Base-by-base conservation (phyloP, 306 rosid genomes). In the Fragaria vesca region DNA sequence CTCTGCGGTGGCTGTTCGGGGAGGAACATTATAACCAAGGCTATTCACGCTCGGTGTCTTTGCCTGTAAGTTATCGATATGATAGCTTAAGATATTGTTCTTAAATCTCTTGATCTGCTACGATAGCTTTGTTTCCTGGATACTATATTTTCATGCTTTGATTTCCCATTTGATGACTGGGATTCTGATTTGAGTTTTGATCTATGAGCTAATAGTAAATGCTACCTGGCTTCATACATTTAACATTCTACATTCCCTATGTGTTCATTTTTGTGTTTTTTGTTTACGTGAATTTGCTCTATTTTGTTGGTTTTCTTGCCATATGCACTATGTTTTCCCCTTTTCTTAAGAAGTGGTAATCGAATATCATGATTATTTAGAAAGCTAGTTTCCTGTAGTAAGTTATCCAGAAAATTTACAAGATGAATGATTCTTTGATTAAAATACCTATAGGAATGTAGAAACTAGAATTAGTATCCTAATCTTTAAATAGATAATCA, bases 31-130 rank as follows among this genome's bases (percentile, higher is more conserved):
- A 48, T n/a, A 84, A 40, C 36, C 87, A 73, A 47, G 77, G 76
- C 73, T 76, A 45, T 87, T 65, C 83, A 3, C 81, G 87, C 61
- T 83, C 89, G 3, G 76, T 77, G 28, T 85, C 91, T 66, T 77
- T 81, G 81, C 86, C 87, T 3, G 94, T 92, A 82, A 88, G 93
- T 79, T 52, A 26, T 79, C 5, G 13, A 38, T 38, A 47, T 34
- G 0, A 32, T 32, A 32, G 36, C 36, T 32, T 32, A 32, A 32
- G 3, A 32, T 3, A 32, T 54, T 54, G 3, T 71, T 62, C 16
- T 12, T 17, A 30, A 34, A 32, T 7, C n/a, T 46, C 3, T 36
- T 54, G 34, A 38, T 40, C 55, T 4, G 72, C 10, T 36, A 32
- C 26, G 11, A 20, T 73, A 13, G 1, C 66, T 63, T 21, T 71